These are phyloP conservation scores for Wickerhamomyces bovis DNA, from an alignment of 805 yeast species.

Conservation along the genomic window DNA sequence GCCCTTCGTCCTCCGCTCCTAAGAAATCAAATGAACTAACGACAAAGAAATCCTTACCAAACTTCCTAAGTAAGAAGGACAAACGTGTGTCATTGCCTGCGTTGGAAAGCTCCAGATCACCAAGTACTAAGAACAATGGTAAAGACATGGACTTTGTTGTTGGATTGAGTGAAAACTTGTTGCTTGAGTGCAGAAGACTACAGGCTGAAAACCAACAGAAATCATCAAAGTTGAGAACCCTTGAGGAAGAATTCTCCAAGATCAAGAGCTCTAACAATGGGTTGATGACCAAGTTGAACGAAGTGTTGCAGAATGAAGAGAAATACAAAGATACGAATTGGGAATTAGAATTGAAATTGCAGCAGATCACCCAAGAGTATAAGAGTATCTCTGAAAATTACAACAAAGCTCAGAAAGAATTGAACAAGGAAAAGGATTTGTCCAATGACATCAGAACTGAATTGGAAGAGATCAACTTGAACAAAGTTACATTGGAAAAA, in stretches of 20 bases:
- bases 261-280: conserved; percentile 17
- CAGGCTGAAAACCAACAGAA: conserved; percentile 55
- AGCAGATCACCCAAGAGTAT: conserved; percentile 28
- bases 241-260: conserved; percentile 37
- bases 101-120: conserved; percentile 17
- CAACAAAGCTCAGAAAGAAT: conserved; percentile 32
- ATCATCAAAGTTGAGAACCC: conserved; percentile 33
- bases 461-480: conserved; percentile 40
- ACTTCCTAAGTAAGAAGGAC: conserved; percentile 19
- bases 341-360: conserved; percentile 54
- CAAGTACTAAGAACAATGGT: conserved; percentile 27
- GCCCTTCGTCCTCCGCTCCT: neutral
- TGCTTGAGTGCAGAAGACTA: conserved; percentile 63
- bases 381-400: conserved; percentile 36
- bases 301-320: conserved; percentile 33
- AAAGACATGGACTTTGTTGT: conserved; percentile 69
- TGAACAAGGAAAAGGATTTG: conserved; percentile 33
- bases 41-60: conserved; percentile 13
- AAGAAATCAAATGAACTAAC: neutral
- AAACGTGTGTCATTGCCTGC: conserved; percentile 23
- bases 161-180: conserved; percentile 65
- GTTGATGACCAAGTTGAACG: conserved; percentile 20
- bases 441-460: conserved; percentile 37
- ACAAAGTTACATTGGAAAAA: conserved; percentile 33
- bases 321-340: conserved; percentile 54